phyloP scores from a whole-genome alignment of 2,329 filamentous ascomycete genomes.

The Epichloe elymi region DNA sequence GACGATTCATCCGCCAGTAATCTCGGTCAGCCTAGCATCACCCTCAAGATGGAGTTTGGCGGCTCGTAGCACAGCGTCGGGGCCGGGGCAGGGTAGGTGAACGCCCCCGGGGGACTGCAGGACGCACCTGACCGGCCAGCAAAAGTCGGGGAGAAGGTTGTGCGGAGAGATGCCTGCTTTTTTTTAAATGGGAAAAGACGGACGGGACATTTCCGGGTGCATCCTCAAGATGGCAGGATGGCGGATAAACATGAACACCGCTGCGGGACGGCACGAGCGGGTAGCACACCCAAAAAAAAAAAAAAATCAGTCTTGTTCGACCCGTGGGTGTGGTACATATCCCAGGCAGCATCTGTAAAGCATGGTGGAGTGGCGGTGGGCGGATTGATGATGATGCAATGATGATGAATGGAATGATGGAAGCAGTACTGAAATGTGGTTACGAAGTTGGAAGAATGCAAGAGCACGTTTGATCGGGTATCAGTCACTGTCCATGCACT shows the following conservation, averaged over 20 bases:
- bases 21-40: constrained; percentile 64
- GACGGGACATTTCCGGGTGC: too few species aligned
- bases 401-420: not conserved
- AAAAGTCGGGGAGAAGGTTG: not conserved
- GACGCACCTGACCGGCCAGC: constrained; percentile 1
- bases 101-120: not conserved
- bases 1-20: constrained; percentile 27
- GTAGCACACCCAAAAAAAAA: not conserved
- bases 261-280: not conserved
- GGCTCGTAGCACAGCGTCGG: constrained; percentile 15
- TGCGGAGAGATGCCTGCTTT: not conserved
- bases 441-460: not conserved
- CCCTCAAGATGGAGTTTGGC: constrained; percentile 87
- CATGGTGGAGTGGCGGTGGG: not conserved
- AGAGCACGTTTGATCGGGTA: not conserved
- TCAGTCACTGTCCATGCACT: too few species aligned
- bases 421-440: not conserved
- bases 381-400: not conserved
- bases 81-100: not conserved
- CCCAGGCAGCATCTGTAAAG: not conserved
- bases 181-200: not conserved
- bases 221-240: not conserved
- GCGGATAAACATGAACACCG: not conserved
- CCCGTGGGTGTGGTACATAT: not conserved
- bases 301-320: not conserved